These are phyloP conservation scores for Backusella tuberculispora DNA, from an alignment of 192 early-diverging fungal species.

Conservation along the genomic window DNA sequence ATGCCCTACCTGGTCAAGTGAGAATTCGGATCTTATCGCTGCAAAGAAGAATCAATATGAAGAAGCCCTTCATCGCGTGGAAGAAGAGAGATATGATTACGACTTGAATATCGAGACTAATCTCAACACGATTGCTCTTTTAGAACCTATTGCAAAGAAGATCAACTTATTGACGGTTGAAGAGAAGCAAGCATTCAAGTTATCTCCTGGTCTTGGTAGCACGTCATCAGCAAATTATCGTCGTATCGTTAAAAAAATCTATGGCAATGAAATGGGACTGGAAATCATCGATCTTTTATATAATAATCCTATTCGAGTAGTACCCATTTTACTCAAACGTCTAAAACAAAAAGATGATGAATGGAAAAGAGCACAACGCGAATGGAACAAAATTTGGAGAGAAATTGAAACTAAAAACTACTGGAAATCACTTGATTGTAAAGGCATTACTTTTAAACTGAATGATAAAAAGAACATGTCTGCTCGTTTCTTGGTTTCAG, in stretches of 20 bases:
- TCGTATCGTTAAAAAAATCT: conserved; percentile 90
- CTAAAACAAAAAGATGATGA: conserved; percentile 98
- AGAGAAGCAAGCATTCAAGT: conserved; percentile 69
- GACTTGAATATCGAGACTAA: conserved; percentile 97
- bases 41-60: conserved; percentile 92
- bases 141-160: conserved; percentile 85
- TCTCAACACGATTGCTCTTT: conserved; percentile 78
- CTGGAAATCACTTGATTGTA: conserved; percentile 93
- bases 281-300: conserved; percentile 93
- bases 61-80: conserved; percentile 89
- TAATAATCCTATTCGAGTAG: conserved; percentile 83
- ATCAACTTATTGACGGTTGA: conserved; percentile 76
- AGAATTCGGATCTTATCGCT: conserved; percentile 84
- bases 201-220: conserved; percentile 79
- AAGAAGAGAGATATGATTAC: conserved; percentile 93
- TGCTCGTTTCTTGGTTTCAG: conserved; percentile 73
- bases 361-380: conserved; percentile 82
- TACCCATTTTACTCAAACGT: conserved; percentile 91
- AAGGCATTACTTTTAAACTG: conserved; percentile 87
- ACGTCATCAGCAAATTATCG: conserved; percentile 83
- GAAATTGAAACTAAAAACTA: conserved; percentile 92
- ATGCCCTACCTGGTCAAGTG: conserved; percentile 88
- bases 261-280: conserved; percentile 78
- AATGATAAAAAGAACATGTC: conserved; percentile 80
- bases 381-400: conserved; percentile 77